Evolutionary conservation across 306 rosid genomes (phyloP).

Genomic region (Malus domestica): ASM211411v1 NC_041803.1:15617001-15617500

Average conservation of each 20-base stretch:
- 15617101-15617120: conserved; percentile 48
- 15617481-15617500: conserved; percentile 54
- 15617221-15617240: conserved; percentile 23
- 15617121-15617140: conserved; percentile 4
- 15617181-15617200: conserved; percentile 16
- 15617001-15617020: conserved; percentile 60
- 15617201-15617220: conserved; percentile 28
- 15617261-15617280: conserved; percentile 18
- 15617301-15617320: conserved; percentile 18
- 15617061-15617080: conserved; percentile 47
- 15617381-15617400: conserved; percentile 9
- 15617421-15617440: conserved; percentile 25
- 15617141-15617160: conserved; percentile 24
- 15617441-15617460: conserved; percentile 17
- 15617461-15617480: conserved; percentile 36
- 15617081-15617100: conserved; percentile 85
- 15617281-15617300: conserved; percentile 21
- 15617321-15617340: conserved; percentile 23
- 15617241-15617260: conserved; percentile 6
- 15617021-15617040: conserved; percentile 54
- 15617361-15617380: conserved; percentile 23
- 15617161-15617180: conserved; percentile 24
- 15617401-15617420: conserved; percentile 13
- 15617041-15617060: conserved; percentile 39
- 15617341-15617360: conserved; percentile 20